Conservation (phyloP, 495 filamentous ascomycete genomes). For the Podospora didyma region DNA sequence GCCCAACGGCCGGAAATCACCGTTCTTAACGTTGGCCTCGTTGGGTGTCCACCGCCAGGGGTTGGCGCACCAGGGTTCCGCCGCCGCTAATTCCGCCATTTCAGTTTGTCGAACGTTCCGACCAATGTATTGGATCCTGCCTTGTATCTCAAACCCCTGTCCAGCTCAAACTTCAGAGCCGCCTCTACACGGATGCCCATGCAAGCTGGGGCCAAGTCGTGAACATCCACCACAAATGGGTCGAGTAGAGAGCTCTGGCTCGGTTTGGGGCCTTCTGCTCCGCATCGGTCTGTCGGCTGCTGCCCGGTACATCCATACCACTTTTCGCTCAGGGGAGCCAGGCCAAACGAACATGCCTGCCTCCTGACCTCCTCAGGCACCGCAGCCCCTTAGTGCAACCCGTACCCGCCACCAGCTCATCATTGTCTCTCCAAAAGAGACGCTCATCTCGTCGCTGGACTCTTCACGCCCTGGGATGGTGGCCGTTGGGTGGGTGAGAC, state of each 20-base stretch:
- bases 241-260: background rate
- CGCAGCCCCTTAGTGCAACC: background rate
- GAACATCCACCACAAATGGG: background rate
- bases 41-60: conserved; percentile 1
- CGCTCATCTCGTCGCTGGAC: background rate
- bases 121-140: conserved; percentile 24
- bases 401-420: background rate
- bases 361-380: background rate
- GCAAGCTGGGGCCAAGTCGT: conserved; percentile 9
- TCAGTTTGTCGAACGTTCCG: conserved; percentile 15
- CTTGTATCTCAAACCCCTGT: conserved; percentile 21
- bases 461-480: conserved; percentile 2
- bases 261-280: background rate
- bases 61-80: conserved; percentile 18
- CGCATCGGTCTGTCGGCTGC: background rate
- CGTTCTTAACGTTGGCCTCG: conserved; percentile 4
- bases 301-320: background rate
- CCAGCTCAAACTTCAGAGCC: conserved; percentile 31
- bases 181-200: conserved; percentile 13
- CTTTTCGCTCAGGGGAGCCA: background rate
- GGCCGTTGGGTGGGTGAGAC: conserved; percentile 10
- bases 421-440: background rate
- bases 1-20: background rate
- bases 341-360: too few relatives aligned
- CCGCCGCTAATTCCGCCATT: conserved; percentile 23